Percentiles rank a stretch among this genome's conserved stretches.
These are phyloP conservation scores for Citrus trifoliata DNA, from an alignment of 345 rosid genomes.

Conservation along the genomic window DNA sequence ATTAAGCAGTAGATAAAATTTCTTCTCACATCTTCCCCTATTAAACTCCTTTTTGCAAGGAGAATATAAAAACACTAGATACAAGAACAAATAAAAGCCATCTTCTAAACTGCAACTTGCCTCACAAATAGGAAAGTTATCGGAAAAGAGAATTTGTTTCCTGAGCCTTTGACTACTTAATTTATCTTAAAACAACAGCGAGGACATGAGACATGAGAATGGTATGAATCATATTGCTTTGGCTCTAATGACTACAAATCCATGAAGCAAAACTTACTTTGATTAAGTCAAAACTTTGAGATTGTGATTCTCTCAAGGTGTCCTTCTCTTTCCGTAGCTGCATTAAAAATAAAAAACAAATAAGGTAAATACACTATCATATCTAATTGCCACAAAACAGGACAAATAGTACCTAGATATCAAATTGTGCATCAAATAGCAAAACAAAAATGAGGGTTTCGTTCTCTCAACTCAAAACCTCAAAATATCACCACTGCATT, in stretches of 20 bases:
- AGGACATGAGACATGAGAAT: too few relatives aligned
- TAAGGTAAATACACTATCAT: not conserved
- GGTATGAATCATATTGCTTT: not conserved
- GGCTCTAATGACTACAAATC: too few relatives aligned
- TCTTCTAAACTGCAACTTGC: not conserved
- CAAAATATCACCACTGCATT: not conserved
- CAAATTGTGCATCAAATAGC: not conserved
- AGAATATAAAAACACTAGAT: not conserved
- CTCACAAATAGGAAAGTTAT: not conserved
- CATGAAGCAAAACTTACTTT: constrained; percentile 38
- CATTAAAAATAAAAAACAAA: not conserved
- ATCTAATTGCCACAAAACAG: not conserved
- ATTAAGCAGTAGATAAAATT: too few relatives aligned
- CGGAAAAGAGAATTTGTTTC: not conserved
- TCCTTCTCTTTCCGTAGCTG: constrained; percentile 82
- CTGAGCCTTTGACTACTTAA: not conserved
- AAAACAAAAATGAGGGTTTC: not conserved
- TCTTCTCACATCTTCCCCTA: too few relatives aligned
- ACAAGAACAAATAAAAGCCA: not conserved
- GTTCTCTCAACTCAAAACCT: too few relatives aligned
- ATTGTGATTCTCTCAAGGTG: constrained; percentile 62
- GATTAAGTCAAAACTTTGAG: constrained; percentile 63
- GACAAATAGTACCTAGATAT: not conserved
- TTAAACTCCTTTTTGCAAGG: not conserved
- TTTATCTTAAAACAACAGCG: not conserved